Evolutionary conservation across 2,329 filamentous ascomycete genomes (phyloP), one percentile per base, ranked within the genome.

Genomic region (Alternaria metachromatica): DNA sequence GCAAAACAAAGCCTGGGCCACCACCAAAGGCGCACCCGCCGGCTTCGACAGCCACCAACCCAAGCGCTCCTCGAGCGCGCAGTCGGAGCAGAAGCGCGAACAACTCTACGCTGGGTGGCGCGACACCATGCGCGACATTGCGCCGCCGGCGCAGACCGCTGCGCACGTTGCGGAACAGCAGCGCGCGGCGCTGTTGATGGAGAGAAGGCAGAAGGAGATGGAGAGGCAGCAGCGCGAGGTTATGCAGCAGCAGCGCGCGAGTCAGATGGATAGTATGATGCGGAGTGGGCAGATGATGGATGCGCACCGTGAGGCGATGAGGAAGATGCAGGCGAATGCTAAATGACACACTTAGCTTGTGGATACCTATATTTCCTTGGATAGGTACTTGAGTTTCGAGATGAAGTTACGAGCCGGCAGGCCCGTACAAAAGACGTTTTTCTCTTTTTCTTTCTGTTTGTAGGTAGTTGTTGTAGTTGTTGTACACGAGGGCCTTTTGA

Each of bases 281-380:
- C 86, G 92, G 58, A 89, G 87, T 15, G 90, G 90, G 0, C 88
- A 91, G 67, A 87, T 97, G 83, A 84, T 92, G 55, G 90, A 92
- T 49, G 86, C 90, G 21, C 94, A 97, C 78, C 86, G 91, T 20
- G 90, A 94, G 67, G 92, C 91, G 1, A 86, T 97, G 87, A 86
- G 91, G 66, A 89, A 86, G 77, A 91, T 97, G 89, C 94, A 97
- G 76, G 84, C 85, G 13, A 80, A 82, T 53, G 87, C 86, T 0
- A 87, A 86, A 65, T 78, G 75, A 46, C 69, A 71, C 33, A 60
- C 74, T 63, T 75, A 65, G 58, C 13, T 37, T 37, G 49, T 37
- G 20, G 13, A 13, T 6, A n/a, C n/a, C n/a, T n/a, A 33, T 9
- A 0, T 6, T 15, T n/a, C 12, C 33, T 23, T 37, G 13, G 11